Evolutionary conservation across 495 filamentous ascomycete genomes (phyloP).

Genomic region (Recurvomyces mirabilis): DNA sequence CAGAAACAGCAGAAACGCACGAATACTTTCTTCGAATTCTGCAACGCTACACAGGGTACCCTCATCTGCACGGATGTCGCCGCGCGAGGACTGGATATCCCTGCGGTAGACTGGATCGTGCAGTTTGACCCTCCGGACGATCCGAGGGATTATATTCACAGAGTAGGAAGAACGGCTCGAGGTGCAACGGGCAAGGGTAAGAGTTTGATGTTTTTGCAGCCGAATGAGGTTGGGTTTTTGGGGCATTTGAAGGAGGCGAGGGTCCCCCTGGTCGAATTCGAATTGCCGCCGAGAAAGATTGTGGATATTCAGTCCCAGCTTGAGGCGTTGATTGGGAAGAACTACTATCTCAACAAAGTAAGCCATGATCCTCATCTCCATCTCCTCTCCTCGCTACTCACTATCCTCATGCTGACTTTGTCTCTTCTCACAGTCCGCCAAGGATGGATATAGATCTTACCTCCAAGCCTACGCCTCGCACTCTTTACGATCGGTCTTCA

Average conservation of each 20-base stretch:
- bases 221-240: constrained; percentile 83
- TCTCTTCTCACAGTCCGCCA: constrained; percentile 40
- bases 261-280: constrained; percentile 90
- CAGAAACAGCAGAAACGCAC: constrained; percentile 97
- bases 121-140: constrained; percentile 93
- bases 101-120: constrained; percentile 87
- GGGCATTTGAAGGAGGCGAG: constrained; percentile 83
- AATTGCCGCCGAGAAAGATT: constrained; percentile 85
- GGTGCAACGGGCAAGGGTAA: constrained; percentile 73
- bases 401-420: constrained; percentile 23
- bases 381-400: neutral
- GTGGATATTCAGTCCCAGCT: constrained; percentile 85
- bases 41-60: constrained; percentile 81
- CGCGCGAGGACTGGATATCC: constrained; percentile 87
- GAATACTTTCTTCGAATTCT: constrained; percentile 97
- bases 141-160: constrained; percentile 88
- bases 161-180: constrained; percentile 88
- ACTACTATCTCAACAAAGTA: constrained; percentile 92
- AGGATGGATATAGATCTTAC: constrained; percentile 70
- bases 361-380: neutral
- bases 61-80: constrained; percentile 96
- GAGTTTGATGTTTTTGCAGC: constrained; percentile 84
- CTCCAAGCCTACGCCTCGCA: constrained; percentile 91
- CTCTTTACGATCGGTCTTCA: constrained; percentile 78
- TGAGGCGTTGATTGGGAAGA: constrained; percentile 83